These are phyloP conservation scores for Coemansia sp. DNA, from an alignment of 192 early-diverging fungal species.

Conservation along the genomic window DNA sequence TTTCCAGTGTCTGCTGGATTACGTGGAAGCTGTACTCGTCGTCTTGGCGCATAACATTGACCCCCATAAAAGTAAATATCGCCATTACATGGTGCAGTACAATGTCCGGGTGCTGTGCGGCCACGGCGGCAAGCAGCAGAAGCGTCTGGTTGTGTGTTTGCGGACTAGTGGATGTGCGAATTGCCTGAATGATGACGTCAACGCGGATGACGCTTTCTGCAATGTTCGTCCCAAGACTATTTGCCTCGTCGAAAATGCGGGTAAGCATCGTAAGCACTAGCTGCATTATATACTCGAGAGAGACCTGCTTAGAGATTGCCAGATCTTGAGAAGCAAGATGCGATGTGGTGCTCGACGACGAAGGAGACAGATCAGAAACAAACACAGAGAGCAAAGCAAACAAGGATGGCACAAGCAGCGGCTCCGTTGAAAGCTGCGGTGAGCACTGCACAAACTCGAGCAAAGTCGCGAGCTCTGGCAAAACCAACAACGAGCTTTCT, in stretches of 20 bases:
- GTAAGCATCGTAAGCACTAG: conserved; percentile 71
- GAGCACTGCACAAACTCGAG: conserved; percentile 79
- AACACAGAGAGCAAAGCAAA: conserved; percentile 72
- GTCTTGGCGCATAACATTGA: conserved; percentile 91
- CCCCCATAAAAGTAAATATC: conserved; percentile 98
- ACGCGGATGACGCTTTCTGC: conserved; percentile 72
- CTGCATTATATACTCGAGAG: conserved; percentile 87
- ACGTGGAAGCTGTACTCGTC: conserved; percentile 96
- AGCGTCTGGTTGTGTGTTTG: conserved; percentile 92
- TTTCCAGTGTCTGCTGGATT: conserved; percentile 85
- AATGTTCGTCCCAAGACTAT: conserved; percentile 12
- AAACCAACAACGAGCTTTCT: conserved; percentile 27
- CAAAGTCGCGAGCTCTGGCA: conserved; percentile 63
- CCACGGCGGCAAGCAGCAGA: conserved; percentile 84
- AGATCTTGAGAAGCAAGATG: conserved; percentile 23
- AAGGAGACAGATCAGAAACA: conserved; percentile 43
- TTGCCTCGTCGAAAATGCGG: conserved; percentile 53
- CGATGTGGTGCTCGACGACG: neutral
- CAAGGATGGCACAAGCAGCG: conserved; percentile 64
- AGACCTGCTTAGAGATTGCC: conserved; percentile 50
- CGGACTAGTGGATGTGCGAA: conserved; percentile 86
- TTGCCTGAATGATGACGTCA: conserved; percentile 83
- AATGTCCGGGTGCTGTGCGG: conserved; percentile 72
- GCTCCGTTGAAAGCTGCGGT: conserved; percentile 46
- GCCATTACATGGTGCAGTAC: conserved; percentile 95